phyloP scores from a whole-genome alignment of 495 filamentous ascomycete genomes.

The Friedmanniomyces endolithicus region DNA sequence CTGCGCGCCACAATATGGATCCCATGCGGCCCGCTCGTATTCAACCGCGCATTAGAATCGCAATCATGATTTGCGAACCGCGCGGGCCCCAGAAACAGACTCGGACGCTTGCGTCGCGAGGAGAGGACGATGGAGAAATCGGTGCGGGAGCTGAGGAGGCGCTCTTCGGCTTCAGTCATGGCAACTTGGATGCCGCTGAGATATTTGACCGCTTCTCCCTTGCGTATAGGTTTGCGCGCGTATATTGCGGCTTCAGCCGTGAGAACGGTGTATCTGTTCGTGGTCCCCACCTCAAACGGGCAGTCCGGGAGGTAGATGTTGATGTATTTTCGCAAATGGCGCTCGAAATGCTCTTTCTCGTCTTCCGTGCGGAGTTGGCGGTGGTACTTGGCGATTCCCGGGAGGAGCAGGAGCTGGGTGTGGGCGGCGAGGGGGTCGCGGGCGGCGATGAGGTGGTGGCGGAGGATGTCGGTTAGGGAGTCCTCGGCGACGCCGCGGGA shows the following conservation, averaged over 20 bases:
- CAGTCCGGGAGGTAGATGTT: conserved; percentile 86
- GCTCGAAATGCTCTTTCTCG: conserved; percentile 77
- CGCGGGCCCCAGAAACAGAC: conserved; percentile 85
- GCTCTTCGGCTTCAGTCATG: conserved; percentile 82
- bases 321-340: conserved; percentile 81
- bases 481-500: conserved; percentile 72
- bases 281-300: conserved; percentile 85
- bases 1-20: conserved; percentile 74
- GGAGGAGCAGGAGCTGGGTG: conserved; percentile 53
- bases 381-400: conserved; percentile 60
- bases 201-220: conserved; percentile 79
- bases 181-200: conserved; percentile 77
- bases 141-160: conserved; percentile 62
- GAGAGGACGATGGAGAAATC: conserved; percentile 97
- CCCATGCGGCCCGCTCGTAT: conserved; percentile 67
- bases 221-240: conserved; percentile 64
- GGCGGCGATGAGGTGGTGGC: conserved; percentile 53
- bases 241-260: conserved; percentile 77
- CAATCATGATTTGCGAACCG: conserved; percentile 98
- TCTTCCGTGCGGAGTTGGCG: conserved; percentile 53
- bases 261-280: conserved; percentile 88
- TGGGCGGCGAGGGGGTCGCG: conserved; percentile 61
- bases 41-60: conserved; percentile 75
- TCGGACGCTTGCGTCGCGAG: conserved; percentile 73
- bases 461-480: conserved; percentile 65